Conservation (phyloP, 164 flowering plant species). For the Aristolochia contorta region DNA sequence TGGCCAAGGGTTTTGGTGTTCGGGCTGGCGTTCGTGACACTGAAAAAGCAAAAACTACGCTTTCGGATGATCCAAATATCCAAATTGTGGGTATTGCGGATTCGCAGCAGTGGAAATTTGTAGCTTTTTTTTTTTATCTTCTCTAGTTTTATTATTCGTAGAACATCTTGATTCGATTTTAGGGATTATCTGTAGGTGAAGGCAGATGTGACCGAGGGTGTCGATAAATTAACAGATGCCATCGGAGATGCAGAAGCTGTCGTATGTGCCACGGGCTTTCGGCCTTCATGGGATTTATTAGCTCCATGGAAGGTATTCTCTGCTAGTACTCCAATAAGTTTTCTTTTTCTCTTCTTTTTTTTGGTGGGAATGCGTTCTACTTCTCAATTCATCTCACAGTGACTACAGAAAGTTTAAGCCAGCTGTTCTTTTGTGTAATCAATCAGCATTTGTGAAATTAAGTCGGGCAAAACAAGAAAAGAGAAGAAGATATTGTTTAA, state of each 20-base stretch:
- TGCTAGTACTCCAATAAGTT: neutral
- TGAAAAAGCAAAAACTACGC: slow-evolving; percentile 46
- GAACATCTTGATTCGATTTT: neutral
- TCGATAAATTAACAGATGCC: slow-evolving; percentile 62
- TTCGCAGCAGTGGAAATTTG: neutral
- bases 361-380: no score
- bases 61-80: slow-evolving; percentile 43
- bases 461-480: neutral
- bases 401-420: no score
- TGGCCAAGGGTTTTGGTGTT: slow-evolving; percentile 72
- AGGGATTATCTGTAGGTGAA: slow-evolving; percentile 42
- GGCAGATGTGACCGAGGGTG: slow-evolving; percentile 88
- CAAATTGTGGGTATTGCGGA: slow-evolving; percentile 42
- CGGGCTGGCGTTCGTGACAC: slow-evolving; percentile 86
- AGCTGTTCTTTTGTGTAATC: neutral
- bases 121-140: neutral
- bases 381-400: no score
- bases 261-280: slow-evolving; percentile 78
- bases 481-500: neutral
- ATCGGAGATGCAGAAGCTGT: slow-evolving; percentile 88
- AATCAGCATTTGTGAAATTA: neutral
- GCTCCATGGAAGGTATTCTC: slow-evolving; percentile 83
- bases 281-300: slow-evolving; percentile 61
- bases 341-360: neutral
- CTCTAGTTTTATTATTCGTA: neutral